Evolutionary conservation across 1,284 basidiomycete genomes (phyloP), one percentile per base, ranked within the genome.

Genomic region (Paramarasmius palmivorus): DNA sequence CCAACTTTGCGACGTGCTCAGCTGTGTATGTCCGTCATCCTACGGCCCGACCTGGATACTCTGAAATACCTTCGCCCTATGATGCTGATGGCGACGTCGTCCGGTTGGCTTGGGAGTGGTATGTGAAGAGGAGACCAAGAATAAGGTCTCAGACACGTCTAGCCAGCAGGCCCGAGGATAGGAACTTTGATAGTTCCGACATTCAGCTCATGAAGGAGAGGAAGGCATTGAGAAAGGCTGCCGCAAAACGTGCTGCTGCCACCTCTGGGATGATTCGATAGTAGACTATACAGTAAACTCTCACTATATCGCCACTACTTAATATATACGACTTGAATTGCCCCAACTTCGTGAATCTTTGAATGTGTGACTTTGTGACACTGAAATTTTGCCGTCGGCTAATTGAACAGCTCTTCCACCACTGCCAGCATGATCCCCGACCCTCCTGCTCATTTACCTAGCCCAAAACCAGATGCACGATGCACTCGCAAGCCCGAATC

Each of bases 1-100:
- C 90, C 2, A 93, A 87, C 50, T 99, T 92, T 78, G 70, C 82
- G 47, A 95, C 95, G 9, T 99, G 97, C 72, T 95, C 95, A 4
- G 88, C 89, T 17, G 79, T 99, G 55, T 98, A 98, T 69, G 83
- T 98, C 32, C 92, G 96, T 44, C 94, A 98, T 67, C 97, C 97
- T 1, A 98, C 95, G 0, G 94, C 96, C 0, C 86, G 93, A 23
- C 91, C 93, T 1, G 84, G 90, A 2, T 94, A 95, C 73, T 93
- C 90, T 25, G 95, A 98, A 71, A 90, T 98, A 46, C 92, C 95
- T 9, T 92, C 91, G 12, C 95, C 95, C 1, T 98, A 90, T 71
- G 91, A 94, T 61, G 94, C 95, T 0, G 93, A 95, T 64, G 95
- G 95, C 12, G 90, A 93, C 61, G 78, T 96, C 17, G 84, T 96